Evolutionary conservation across 129 eudicot genomes (phyloP).

Genomic region (Solidago caesia): DNA sequence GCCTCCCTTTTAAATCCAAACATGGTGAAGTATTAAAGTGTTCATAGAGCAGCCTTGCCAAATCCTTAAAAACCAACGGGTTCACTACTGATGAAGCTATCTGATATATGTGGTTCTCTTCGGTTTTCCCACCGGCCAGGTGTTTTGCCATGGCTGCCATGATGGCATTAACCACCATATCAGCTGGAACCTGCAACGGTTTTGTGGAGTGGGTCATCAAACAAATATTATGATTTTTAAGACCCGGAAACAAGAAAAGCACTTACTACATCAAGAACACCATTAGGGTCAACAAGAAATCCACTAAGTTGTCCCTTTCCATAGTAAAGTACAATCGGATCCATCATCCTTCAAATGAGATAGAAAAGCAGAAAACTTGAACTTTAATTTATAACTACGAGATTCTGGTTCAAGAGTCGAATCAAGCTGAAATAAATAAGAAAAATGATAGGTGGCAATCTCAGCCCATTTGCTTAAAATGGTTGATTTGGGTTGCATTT

Average conservation of each 20-base stretch:
- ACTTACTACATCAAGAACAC: constrained; percentile 93
- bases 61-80: constrained; percentile 74
- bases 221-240: neutral
- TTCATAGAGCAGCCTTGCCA: constrained; percentile 68
- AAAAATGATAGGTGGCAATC: neutral
- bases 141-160: constrained; percentile 97
- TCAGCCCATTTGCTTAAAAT: neutral
- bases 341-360: constrained; percentile 80
- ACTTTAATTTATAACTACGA: neutral
- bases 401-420: neutral
- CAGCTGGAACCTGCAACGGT: constrained; percentile 79
- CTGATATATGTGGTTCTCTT: constrained; percentile 64
- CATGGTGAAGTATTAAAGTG: constrained; percentile 73
- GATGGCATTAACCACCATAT: constrained; percentile 94
- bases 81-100: constrained; percentile 92
- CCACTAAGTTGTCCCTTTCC: constrained; percentile 96
- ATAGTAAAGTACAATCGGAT: constrained; percentile 81
- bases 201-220: constrained; percentile 5
- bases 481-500: neutral
- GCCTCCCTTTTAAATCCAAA: constrained; percentile 70
- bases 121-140: constrained; percentile 62
- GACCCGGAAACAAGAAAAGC: neutral
- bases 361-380: constrained; percentile 5
- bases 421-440: constrained; percentile 1
- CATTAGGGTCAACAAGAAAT: constrained; percentile 86